Conservation (phyloP, 164 flowering plant species). For the Magnolia changhungtana region DNA sequence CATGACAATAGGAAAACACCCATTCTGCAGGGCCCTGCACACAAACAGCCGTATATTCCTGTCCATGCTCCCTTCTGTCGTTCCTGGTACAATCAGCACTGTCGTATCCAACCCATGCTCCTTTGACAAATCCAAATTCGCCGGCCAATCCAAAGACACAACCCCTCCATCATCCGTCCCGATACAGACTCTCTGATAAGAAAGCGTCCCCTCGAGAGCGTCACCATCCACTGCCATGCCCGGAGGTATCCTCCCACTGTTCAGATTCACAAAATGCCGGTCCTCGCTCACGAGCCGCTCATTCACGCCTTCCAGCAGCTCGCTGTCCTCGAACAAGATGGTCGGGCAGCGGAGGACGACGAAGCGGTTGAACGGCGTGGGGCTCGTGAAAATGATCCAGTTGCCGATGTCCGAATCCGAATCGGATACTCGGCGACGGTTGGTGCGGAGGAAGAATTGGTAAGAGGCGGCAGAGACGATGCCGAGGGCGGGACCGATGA, state of each 20-base stretch:
- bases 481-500: slow-evolving; percentile 59
- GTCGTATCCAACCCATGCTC: slow-evolving; percentile 86
- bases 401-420: slow-evolving; percentile 38
- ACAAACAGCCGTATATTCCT: slow-evolving; percentile 48
- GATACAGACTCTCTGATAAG: slow-evolving; percentile 74
- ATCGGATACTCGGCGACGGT: not conserved
- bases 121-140: slow-evolving; percentile 64
- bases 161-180: slow-evolving; percentile 81
- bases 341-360: slow-evolving; percentile 84
- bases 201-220: slow-evolving; percentile 24
- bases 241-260: slow-evolving; percentile 41
- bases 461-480: slow-evolving; percentile 46
- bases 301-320: slow-evolving; percentile 43
- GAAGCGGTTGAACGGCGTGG: slow-evolving; percentile 90
- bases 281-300: slow-evolving; percentile 69
- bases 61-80: slow-evolving; percentile 71
- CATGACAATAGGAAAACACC: slow-evolving; percentile 83
- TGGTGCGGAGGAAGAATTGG: slow-evolving; percentile 18
- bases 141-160: slow-evolving; percentile 84
- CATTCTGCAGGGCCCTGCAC: slow-evolving; percentile 47
- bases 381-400: slow-evolving; percentile 72
- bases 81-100: slow-evolving; percentile 75
- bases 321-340: slow-evolving; percentile 42
- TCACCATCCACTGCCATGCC: not conserved
- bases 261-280: slow-evolving; percentile 57